Base-by-base conservation (phyloP, 2,329 filamentous ascomycete genomes). In the Furcasterigmium sp. region DNA sequence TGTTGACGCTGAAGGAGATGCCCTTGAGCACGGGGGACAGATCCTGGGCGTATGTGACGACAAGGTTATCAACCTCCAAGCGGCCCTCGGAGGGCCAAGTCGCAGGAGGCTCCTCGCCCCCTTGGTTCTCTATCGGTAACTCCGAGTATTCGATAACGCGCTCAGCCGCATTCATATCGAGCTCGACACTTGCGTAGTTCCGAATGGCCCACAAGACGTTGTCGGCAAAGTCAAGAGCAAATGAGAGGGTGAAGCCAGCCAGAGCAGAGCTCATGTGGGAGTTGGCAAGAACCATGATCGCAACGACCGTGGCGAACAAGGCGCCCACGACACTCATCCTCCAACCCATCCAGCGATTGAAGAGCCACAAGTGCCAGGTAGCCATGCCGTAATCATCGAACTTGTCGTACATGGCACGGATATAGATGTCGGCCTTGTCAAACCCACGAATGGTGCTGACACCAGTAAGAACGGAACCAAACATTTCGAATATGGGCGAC, bases 81-180 rank as follows among this genome's bases (percentile, higher is more conserved):
- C 75, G 71, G 6, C 88, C 88, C 49, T 85, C 77, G 0, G 77
- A 78, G 0, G 88, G 87, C 88, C 88, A 93, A 1, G 80, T 78
- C 2, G 84, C 82, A 0, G 86, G 81, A 0, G 83, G 77, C 18
- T 73, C 68, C 17, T 64, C 59, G 11, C 83, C 85, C 11, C 69
- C 78, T 35, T 82, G 76, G 17, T 77, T 72, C 58, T 90, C 86
- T 0, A 78, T 88, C 25, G 76, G 67, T 8, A 90, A 70, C 38
- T 82, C 76, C 0, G 80, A 76, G 58, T 91, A 91, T 58, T 91
- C 87, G 5, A 88, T 69, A 20, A 91, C 79, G 23, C 87, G 73
- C 62, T 91, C 87, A 0, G 82, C 81, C 1, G 85, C 78, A 54
- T 90, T 90, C 84, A 91, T 89, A 55, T 87, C 80, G 4, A 91